A percentile compares a stretch with the other conserved stretches of the same genome.
Conservation (phyloP, 352 stramenopile genomes). For the Phytophthora parvispora region DNA sequence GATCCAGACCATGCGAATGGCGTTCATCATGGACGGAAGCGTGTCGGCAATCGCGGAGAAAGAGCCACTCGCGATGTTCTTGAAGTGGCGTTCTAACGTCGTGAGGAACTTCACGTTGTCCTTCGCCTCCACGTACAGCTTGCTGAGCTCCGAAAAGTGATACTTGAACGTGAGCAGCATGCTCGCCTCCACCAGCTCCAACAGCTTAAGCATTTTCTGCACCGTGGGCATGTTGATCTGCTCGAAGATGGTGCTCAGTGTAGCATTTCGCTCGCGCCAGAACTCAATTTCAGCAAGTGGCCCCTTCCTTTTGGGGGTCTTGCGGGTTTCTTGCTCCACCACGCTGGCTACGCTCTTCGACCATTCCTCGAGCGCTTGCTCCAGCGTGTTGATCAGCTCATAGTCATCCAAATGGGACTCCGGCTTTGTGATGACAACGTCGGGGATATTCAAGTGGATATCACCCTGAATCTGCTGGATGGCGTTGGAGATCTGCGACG, state of each 20-base stretch:
- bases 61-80: slow-evolving; percentile 93
- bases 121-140: slow-evolving; percentile 96
- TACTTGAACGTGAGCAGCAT: slow-evolving; percentile 96
- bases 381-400: slow-evolving; percentile 90
- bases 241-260: slow-evolving; percentile 96
- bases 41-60: slow-evolving; percentile 95
- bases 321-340: slow-evolving; percentile 92
- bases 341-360: slow-evolving; percentile 92
- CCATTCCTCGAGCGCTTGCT: slow-evolving; percentile 95
- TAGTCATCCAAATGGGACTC: slow-evolving; percentile 89
- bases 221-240: slow-evolving; percentile 97
- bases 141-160: slow-evolving; percentile 96
- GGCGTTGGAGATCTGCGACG: slow-evolving; percentile 93
- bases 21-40: slow-evolving; percentile 97
- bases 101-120: slow-evolving; percentile 98
- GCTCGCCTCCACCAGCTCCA: slow-evolving; percentile 92
- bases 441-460: slow-evolving; percentile 94
- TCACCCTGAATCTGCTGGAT: slow-evolving; percentile 96
- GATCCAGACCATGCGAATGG: slow-evolving; percentile 98
- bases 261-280: slow-evolving; percentile 95
- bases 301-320: slow-evolving; percentile 89
- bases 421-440: slow-evolving; percentile 92
- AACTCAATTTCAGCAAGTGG: slow-evolving; percentile 97
- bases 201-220: slow-evolving; percentile 95
- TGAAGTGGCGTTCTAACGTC: slow-evolving; percentile 97